Evolutionary conservation across 1,139 yeast genomes (phyloP), one percentile per base, ranked within the genome.

Genomic region (Saccharomyces hybrid): DNA sequence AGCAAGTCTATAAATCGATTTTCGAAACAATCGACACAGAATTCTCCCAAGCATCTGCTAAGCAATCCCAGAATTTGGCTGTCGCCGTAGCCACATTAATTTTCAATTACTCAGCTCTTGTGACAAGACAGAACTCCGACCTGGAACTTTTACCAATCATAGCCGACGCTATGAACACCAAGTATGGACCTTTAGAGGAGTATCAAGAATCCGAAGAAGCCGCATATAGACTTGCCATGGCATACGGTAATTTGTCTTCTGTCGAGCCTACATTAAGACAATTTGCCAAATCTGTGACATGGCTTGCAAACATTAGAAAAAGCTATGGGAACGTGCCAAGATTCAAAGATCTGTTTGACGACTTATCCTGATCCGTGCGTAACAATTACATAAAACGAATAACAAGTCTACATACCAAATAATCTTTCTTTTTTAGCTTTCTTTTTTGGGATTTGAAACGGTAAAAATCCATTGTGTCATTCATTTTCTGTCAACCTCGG

Each of bases 151-250:
- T 67, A 0, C 70, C 70, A 8, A 54, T 64, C 42, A 42, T 71
- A 51, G 59, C 69, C n/a, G 65, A 67, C 50, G 67, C 67, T 23
- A 55, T 72, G 42, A 61, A 66, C 47, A 59, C 57, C 4, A 62
- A 65, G 41, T 60, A 66, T 56, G 63, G 67, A 20, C 54, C 66
- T 11, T 48, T 64, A n/a, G 59, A 60, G 51, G 53, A 77, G 61
- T 61, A 64, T 31, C 61, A 59, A 42, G 58, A 61, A 3, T 65
- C 68, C 2, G 69, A 77, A n/a, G 90, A 84, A 64, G 77, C 86
- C 1, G 73, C 76, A 0, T 84, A 83, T 66, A 74, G 90, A 57
- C 60, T 80, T 23, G 58, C 76, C 8, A 73, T 84, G 34, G 81
- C 85, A 0, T 72, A 75, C 51, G 89, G 88, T 7, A 81, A 73